Evolutionary conservation across 202 grass and related monocot species (phyloP).

Genomic region (Elaeis oleifera): DNA sequence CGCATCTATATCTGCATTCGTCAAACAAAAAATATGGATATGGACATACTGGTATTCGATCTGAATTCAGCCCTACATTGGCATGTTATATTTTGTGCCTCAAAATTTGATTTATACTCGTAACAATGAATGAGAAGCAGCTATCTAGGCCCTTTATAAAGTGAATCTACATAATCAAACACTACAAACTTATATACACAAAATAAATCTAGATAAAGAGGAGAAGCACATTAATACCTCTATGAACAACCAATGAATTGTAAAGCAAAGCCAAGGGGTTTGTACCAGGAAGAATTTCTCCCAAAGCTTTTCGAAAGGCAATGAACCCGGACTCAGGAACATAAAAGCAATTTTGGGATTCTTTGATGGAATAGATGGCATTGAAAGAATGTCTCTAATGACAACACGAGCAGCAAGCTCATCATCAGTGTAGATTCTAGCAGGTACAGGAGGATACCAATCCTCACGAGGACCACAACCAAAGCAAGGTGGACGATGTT

Average conservation of each 20-base stretch:
- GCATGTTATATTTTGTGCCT: too few species aligned
- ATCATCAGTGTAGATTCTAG: constrained; percentile 67
- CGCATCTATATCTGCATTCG: too few species aligned
- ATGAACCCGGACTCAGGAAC: constrained; percentile 87
- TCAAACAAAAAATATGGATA: too few species aligned
- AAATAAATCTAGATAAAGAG: too few species aligned
- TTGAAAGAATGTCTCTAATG: constrained; percentile 62
- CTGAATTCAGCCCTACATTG: too few species aligned
- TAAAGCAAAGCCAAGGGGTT: constrained; percentile 18
- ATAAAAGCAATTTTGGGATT: constrained; percentile 97
- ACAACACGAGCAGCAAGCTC: constrained; percentile 65
- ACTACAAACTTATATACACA: too few species aligned
- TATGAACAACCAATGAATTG: background rate
- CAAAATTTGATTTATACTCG: too few species aligned
- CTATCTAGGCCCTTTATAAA: too few species aligned
- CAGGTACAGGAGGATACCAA: constrained; percentile 47
- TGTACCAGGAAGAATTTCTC: constrained; percentile 94
- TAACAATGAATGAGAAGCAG: too few species aligned
- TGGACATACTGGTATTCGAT: too few species aligned
- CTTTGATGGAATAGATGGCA: constrained; percentile 45
- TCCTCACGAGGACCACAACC: constrained; percentile 34
- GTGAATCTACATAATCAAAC: too few species aligned
- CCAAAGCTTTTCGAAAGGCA: constrained; percentile 95
- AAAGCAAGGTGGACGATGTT: constrained; percentile 53
- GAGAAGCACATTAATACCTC: too few species aligned